Conservation (phyloP, 2,329 filamentous ascomycete species). For the Chalara sp. region DNA sequence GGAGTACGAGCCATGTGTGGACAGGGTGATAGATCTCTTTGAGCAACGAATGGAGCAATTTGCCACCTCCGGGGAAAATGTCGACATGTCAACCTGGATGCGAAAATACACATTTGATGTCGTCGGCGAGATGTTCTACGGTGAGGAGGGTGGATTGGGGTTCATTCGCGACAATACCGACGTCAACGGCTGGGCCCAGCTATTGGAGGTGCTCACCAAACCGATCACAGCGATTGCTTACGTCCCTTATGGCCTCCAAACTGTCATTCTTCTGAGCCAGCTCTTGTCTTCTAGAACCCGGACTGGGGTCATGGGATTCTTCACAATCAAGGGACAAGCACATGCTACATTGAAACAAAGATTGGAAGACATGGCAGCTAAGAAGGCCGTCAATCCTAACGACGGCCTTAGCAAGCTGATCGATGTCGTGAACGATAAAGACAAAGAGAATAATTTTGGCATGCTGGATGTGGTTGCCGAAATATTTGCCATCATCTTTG, state of each 20-base stretch:
- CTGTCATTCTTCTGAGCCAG: neutral
- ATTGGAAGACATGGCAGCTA: neutral
- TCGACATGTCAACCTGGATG: neutral
- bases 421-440: neutral
- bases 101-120: neutral
- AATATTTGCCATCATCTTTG: constrained; percentile 3
- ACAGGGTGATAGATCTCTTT: neutral
- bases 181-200: neutral
- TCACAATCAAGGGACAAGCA: neutral
- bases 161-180: neutral
- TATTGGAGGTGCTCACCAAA: neutral
- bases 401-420: neutral
- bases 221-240: neutral
- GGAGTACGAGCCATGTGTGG: neutral
- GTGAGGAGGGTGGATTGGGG: neutral
- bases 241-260: neutral
- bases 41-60: neutral
- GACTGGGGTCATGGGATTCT: neutral
- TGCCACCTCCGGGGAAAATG: neutral
- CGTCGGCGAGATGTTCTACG: neutral
- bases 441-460: neutral
- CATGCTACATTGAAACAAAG: neutral
- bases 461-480: constrained; percentile 1
- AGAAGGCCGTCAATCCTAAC: neutral
- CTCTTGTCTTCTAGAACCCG: neutral